Evolutionary conservation across 1,284 basidiomycete species (phyloP), one percentile per base, ranked within the genome.

Genomic region (Macrocystidia cucumis): DNA sequence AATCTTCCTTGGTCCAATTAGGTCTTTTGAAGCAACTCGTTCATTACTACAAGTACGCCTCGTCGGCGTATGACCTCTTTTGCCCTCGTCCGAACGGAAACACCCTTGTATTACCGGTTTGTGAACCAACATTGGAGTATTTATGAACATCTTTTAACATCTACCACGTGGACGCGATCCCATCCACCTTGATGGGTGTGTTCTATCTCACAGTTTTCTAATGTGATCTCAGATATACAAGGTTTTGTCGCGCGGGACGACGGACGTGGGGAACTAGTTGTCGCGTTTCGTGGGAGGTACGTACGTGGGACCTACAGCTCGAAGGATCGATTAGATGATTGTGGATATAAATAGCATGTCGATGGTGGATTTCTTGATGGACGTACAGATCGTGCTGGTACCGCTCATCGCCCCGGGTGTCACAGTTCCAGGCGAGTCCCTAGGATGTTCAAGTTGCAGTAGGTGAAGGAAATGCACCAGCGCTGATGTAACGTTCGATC

Each of bases 21-120:
- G 64, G 56, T 9, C 38, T 55, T 5, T 68, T 60, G 44, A 44
- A 61, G 29, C 51, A 65, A 38, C 52, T 71, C 5, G 45, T 66
- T 2, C 59, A 65, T 41, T 69, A 69, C 51, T 65, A 68, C 55
- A 69, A 68, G 46, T 70, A 66, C 41, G 65, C 67, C 2, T 65
- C 69, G 17, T 72, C 67, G 3, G 67, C 68, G 2, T 74, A 74
- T 40, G 52, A 48, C 23, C 34, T 51, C 2, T 30, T 72, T 6
- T 74, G 71, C 38, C 63, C 61, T 5, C 56, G 60, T 5, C 71
- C 71, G 2, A 69, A 72, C 38, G 69, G 70, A 16, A 69, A 64
- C 28, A 54, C 47, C 18, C 56, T 72, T 1, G 63, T 72, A 5
- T 45, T 56, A 9, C 57, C 59, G 44, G 69, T 67, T 28, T 24